Base-by-base conservation (phyloP, 352 stramenopile genomes). In the Phytophthora vignae region DNA sequence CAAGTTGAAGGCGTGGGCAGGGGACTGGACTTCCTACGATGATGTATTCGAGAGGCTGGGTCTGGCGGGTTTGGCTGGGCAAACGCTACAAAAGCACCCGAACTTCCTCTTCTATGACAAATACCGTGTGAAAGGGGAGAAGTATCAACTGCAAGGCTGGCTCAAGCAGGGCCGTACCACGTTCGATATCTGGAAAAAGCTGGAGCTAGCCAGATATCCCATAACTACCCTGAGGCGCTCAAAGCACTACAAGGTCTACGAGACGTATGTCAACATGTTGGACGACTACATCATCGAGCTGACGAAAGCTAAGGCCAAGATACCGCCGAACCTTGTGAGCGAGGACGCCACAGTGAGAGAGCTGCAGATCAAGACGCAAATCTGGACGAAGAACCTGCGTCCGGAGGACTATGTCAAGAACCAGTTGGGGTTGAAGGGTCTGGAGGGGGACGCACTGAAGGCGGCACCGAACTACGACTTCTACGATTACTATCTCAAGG, bases 321-420 rank as follows among this genome's bases (percentile, higher is more conserved):
- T 58, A 55, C 56, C 40, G 38, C 10, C 42, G 14, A 58, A 60
- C 27, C 14, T 73, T 8, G 60, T 44, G 21, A 63, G 53, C 38
- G 62, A 61, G 8, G 12, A 38, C 3, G 46, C 46, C 0, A 19
- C 55, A 50, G 0, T 9, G 36, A 1, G 3, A 17, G 64, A 71
- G 56, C 48, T 67, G 2, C 2, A 8, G 2, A 12, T 27, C 9
- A 73, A 73, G 25, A 68, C 59, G 11, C 2, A 40, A 21, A 73
- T 73, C 33, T 68, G 59, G 58, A 33, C 15, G 1, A 69, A 64
- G 44, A 59, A 31, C 27, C 27, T 31, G 27, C 27, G 59, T 49
- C 59, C 66, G 3, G 66, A 73, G 14, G 52, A 36, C 29, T 73
- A 64, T 46, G 44, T 69, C 15, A 68, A 59, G 33, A 64, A 49